phyloP scores from a whole-genome alignment of 495 filamentous ascomycete species.

The Talaromyces adpressus region DNA sequence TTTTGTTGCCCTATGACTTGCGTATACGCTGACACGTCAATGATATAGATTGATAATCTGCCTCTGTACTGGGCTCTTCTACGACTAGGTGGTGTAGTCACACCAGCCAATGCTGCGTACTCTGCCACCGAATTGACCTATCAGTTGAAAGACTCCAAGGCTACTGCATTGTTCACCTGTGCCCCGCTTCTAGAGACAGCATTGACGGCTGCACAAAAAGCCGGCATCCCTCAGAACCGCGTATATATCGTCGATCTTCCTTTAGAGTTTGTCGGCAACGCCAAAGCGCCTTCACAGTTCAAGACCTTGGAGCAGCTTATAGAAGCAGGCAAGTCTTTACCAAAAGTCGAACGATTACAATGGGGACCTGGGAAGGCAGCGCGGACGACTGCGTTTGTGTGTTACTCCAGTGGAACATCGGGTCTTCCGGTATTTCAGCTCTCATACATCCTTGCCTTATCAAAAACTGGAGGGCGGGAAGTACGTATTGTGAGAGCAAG shows the following conservation, averaged over 20 bases:
- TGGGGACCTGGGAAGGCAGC: constrained; percentile 73
- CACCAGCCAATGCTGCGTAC: constrained; percentile 81
- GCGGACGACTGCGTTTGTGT: constrained; percentile 73
- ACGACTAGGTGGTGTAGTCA: constrained; percentile 64
- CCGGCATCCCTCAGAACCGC: constrained; percentile 60
- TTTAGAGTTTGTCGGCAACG: constrained; percentile 36
- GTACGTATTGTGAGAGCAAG: not conserved
- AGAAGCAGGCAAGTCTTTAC: constrained; percentile 52
- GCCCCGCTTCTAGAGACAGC: constrained; percentile 63
- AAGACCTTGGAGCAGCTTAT: constrained; percentile 69
- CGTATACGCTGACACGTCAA: not conserved
- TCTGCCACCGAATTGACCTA: constrained; percentile 67
- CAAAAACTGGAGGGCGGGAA: not conserved
- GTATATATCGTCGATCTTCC: constrained; percentile 72
- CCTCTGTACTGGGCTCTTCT: constrained; percentile 72
- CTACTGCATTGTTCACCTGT: constrained; percentile 76
- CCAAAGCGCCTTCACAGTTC: constrained; percentile 43
- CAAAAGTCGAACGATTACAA: constrained; percentile 53
- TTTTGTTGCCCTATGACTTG: not conserved
- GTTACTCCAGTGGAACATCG: constrained; percentile 86
- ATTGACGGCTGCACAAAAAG: constrained; percentile 58
- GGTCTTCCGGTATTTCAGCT: constrained; percentile 61
- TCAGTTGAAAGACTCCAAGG: constrained; percentile 68
- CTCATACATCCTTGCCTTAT: not conserved
- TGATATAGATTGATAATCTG: constrained; percentile 66